phyloP scores from a whole-genome alignment of 305 asterid species.

The Fraxinus baroniana region DNA sequence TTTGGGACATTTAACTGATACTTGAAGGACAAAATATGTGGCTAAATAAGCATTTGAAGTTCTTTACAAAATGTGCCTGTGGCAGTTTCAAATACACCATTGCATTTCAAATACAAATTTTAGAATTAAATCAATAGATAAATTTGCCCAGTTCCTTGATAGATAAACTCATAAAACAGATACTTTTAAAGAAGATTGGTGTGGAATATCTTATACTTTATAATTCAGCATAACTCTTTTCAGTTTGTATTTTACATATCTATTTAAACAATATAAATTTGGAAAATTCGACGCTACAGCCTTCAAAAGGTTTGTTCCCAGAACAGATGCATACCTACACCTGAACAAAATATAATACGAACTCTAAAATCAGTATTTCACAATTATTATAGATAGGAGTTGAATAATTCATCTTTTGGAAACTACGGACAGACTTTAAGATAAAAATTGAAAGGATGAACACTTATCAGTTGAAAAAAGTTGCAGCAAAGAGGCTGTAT shows the following conservation, averaged over 20 bases:
- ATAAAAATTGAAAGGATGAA: background rate
- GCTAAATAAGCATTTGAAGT: background rate
- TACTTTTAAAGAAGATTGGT: background rate
- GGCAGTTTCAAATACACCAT: background rate
- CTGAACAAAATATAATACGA: background rate
- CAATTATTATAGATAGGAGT: background rate
- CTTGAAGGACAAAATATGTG: background rate
- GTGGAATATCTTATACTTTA: background rate
- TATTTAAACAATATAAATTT: background rate
- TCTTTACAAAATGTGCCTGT: background rate
- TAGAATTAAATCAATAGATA: background rate
- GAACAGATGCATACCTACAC: background rate
- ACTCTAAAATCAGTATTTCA: background rate
- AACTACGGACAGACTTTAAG: background rate
- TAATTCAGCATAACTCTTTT: background rate
- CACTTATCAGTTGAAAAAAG: background rate
- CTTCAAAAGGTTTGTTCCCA: background rate
- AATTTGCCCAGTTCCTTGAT: background rate
- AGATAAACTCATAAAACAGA: background rate
- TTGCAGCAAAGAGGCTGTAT: slow-evolving; percentile 1
- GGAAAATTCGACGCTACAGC: background rate
- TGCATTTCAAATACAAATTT: background rate
- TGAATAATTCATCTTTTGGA: background rate
- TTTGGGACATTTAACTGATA: background rate
- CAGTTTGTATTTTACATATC: background rate